These are phyloP conservation scores for Russula virescens DNA, from an alignment of 768 basidiomycete species.

Conservation along the genomic window DNA sequence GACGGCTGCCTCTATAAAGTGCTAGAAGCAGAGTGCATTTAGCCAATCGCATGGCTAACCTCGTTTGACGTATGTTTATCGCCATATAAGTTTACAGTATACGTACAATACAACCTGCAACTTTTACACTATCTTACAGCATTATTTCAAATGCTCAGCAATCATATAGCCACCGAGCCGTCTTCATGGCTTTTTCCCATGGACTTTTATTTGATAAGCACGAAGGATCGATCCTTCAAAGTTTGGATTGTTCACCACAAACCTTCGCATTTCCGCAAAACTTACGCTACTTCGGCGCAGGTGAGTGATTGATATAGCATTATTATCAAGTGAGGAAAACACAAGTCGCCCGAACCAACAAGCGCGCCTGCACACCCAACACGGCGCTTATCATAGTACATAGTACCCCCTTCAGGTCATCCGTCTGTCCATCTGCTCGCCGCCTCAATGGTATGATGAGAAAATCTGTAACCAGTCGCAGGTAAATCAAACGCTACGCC, in stretches of 20 bases:
- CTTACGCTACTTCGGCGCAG: not conserved
- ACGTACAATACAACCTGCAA: not conserved
- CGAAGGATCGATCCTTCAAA: too few species aligned
- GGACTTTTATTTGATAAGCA: not conserved
- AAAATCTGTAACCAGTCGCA: too few species aligned
- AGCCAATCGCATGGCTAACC: not conserved
- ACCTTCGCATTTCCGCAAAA: not conserved
- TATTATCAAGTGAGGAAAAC: not conserved
- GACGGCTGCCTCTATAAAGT: constrained; percentile 5
- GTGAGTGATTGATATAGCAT: not conserved
- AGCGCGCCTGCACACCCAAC: not conserved
- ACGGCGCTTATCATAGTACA: too few species aligned
- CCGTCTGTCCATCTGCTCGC: too few species aligned
- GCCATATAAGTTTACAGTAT: not conserved
- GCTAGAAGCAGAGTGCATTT: constrained; percentile 19
- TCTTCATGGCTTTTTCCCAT: not conserved
- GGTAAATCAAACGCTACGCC: not conserved
- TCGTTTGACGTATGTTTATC: constrained; percentile 15
- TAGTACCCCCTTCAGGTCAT: not conserved
- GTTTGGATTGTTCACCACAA: not conserved
- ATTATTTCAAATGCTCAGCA: not conserved
- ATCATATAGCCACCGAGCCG: not conserved
- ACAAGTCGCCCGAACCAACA: not conserved
- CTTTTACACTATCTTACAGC: not conserved
- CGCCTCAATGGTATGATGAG: too few species aligned